A percentile compares a stretch with the other conserved stretches of the same genome.
Evolutionary conservation across 2,329 filamentous ascomycete genomes (phyloP).

Genomic region (Ilyonectria sp.): DNA sequence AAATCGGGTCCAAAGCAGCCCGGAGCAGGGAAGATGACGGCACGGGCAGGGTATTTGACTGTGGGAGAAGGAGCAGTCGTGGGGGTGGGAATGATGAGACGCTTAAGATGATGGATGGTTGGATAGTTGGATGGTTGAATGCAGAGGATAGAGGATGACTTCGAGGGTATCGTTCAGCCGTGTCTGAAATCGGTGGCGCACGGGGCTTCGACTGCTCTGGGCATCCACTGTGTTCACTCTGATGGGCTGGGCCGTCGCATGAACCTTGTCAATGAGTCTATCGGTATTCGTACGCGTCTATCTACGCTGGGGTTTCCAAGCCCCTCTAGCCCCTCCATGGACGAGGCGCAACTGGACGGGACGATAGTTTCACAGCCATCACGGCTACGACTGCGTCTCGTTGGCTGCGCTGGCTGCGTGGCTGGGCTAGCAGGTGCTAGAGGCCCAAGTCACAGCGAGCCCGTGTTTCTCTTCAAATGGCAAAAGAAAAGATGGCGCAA

Average conservation of each 20-base stretch:
- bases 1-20: slow-evolving; percentile 12
- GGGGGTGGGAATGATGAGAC: slow-evolving; percentile 13
- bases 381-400: not conserved
- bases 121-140: not conserved
- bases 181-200: slow-evolving; percentile 17
- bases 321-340: not conserved
- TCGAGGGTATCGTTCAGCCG: not conserved
- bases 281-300: slow-evolving; percentile 22
- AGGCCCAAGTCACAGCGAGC: not conserved
- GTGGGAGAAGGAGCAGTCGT: slow-evolving; percentile 1
- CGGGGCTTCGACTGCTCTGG: slow-evolving; percentile 19
- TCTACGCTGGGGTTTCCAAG: not conserved
- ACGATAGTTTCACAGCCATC: not conserved
- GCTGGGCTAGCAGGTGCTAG: not conserved
- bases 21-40: not conserved
- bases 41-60: not conserved
- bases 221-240: not conserved
- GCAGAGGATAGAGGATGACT: not conserved
- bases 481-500: slow-evolving; percentile 12
- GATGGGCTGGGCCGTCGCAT: slow-evolving; percentile 19
- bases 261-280: slow-evolving; percentile 30
- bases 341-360: not conserved
- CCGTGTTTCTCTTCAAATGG: not conserved
- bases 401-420: not conserved
- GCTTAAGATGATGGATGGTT: not conserved